These are phyloP conservation scores for Aspergillus proliferans DNA, from an alignment of 2,329 filamentous ascomycete species.

Conservation along the genomic window DNA sequence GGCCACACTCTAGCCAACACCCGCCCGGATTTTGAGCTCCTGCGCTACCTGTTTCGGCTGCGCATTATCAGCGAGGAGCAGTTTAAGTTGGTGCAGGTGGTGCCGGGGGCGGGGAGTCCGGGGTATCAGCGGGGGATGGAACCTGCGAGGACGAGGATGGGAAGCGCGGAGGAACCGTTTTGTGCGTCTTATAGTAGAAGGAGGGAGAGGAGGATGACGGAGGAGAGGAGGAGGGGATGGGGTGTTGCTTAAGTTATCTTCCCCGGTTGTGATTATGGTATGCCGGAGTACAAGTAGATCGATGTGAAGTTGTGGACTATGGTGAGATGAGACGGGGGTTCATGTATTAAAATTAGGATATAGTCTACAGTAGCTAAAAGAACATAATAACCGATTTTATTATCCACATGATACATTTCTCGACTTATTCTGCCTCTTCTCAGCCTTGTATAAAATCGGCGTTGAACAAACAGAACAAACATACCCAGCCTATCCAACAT, in stretches of 20 bases:
- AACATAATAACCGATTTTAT: too few species aligned
- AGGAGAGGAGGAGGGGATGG: constrained; percentile 21
- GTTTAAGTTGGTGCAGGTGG: constrained; percentile 39
- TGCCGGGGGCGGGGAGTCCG: constrained; percentile 30
- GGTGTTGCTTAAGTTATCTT: not conserved
- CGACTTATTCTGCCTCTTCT: too few species aligned
- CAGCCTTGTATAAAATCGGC: not conserved
- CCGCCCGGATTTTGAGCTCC: constrained; percentile 38
- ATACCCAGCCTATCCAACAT: not conserved
- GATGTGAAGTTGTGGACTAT: too few species aligned
- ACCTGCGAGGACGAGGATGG: constrained; percentile 29
- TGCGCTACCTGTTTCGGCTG: constrained; percentile 40
- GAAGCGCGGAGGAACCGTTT: constrained; percentile 35
- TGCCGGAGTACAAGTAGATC: too few species aligned
- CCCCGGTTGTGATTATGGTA: too few species aligned
- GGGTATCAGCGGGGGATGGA: constrained; percentile 34
- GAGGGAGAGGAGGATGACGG: constrained; percentile 34
- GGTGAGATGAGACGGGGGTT: too few species aligned
- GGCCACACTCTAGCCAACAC: constrained; percentile 37
- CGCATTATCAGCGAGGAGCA: constrained; percentile 39
- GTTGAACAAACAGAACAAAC: constrained; percentile 4
- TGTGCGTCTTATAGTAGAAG: constrained; percentile 34
- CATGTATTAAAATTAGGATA: too few species aligned
- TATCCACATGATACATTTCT: too few species aligned
- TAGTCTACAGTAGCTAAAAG: too few species aligned